Conservation (phyloP, 768 basidiomycete species). For the Tulasnella sp. region DNA sequence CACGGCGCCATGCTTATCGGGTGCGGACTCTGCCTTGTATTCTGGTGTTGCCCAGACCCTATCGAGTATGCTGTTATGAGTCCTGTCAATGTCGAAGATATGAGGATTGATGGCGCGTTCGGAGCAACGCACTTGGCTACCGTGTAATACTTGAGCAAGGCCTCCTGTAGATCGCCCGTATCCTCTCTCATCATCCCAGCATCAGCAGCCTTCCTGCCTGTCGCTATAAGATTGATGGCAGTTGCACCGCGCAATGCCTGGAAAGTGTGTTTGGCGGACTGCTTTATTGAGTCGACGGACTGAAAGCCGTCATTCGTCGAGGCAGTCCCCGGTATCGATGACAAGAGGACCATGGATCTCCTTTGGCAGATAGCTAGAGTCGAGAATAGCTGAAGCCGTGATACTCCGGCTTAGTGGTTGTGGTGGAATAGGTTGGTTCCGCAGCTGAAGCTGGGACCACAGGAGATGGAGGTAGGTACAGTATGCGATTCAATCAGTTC, state of each 20-base stretch:
- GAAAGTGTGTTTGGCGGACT: slow-evolving; percentile 37
- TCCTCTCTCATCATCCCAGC: slow-evolving; percentile 6
- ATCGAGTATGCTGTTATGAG: slow-evolving; percentile 3
- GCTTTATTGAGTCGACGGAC: slow-evolving; percentile 29
- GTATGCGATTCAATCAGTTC: no score
- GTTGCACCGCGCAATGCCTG: slow-evolving; percentile 49
- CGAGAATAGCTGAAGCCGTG: no score
- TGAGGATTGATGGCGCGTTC: no score
- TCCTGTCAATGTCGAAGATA: slow-evolving; percentile 20
- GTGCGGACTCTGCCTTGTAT: slow-evolving; percentile 38
- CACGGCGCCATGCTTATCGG: slow-evolving; percentile 42
- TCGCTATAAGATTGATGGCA: slow-evolving; percentile 46
- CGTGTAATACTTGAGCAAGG: slow-evolving; percentile 11
- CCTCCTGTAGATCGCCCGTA: slow-evolving; percentile 15
- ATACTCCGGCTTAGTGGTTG: no score
- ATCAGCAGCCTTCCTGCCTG: slow-evolving; percentile 45
- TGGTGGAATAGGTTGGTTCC: no score
- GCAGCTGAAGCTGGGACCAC: no score
- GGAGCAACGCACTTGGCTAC: slow-evolving; percentile 7
- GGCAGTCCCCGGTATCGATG: slow-evolving; percentile 7
- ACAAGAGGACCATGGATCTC: slow-evolving; percentile 2
- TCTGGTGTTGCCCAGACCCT: slow-evolving; percentile 47
- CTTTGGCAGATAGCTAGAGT: no score
- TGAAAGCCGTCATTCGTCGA: slow-evolving; percentile 8
- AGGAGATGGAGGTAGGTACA: no score